Evolutionary conservation across 768 basidiomycete species (phyloP).

Genomic region (Boletus barrowsii): DNA sequence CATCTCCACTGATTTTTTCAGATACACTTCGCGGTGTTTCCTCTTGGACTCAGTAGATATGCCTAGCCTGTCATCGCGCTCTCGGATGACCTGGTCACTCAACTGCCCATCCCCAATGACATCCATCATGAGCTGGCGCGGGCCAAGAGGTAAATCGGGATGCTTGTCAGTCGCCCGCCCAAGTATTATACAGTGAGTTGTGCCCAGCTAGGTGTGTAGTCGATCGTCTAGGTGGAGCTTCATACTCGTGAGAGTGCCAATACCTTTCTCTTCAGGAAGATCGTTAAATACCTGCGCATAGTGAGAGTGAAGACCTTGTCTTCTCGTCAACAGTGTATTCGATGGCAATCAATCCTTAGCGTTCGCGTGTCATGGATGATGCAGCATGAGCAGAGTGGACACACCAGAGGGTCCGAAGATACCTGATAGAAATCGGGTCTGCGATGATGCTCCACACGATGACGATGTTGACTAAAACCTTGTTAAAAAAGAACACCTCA

Average conservation of each 20-base stretch:
- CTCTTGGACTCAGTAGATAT: slow-evolving; percentile 36
- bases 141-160: slow-evolving; percentile 43
- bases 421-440: background rate
- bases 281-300: slow-evolving; percentile 32
- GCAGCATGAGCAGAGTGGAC: slow-evolving; percentile 34
- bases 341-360: slow-evolving; percentile 45
- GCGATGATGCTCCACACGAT: slow-evolving; percentile 30
- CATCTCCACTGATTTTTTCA: slow-evolving; percentile 39
- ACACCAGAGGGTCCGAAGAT: background rate
- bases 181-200: slow-evolving; percentile 32
- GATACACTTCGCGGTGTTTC: slow-evolving; percentile 35
- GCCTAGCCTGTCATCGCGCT: slow-evolving; percentile 34
- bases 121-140: slow-evolving; percentile 46
- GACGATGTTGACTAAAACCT: slow-evolving; percentile 26
- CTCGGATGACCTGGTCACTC: slow-evolving; percentile 28
- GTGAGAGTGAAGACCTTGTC: background rate
- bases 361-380: slow-evolving; percentile 39
- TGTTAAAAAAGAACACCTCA: background rate
- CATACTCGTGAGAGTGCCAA: slow-evolving; percentile 55
- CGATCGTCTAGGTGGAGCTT: slow-evolving; percentile 31
- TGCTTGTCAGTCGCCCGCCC: slow-evolving; percentile 38
- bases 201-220: slow-evolving; percentile 10
- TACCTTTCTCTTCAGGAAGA: slow-evolving; percentile 43
- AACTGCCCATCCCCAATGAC: slow-evolving; percentile 38
- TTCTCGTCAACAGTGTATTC: slow-evolving; percentile 50